phyloP scores from a whole-genome alignment of 2,329 filamentous ascomycete genomes.

The Diaporthe batatas region DNA sequence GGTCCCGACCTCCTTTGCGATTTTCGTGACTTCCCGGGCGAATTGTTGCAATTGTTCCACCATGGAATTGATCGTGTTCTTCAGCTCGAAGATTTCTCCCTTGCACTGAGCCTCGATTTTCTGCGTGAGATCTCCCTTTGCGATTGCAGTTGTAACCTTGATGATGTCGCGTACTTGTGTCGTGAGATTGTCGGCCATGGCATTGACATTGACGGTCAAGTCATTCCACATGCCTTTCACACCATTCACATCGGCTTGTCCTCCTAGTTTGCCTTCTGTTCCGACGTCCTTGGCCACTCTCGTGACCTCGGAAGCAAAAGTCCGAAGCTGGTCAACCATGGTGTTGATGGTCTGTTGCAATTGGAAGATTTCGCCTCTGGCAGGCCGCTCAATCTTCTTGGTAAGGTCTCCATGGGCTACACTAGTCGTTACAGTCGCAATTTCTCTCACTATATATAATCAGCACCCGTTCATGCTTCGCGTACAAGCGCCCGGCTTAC shows the following conservation, averaged over 20 bases:
- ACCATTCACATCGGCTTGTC: constrained; percentile 85
- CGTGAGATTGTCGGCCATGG: constrained; percentile 89
- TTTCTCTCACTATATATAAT: constrained; percentile 75
- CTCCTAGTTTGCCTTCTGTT: constrained; percentile 85
- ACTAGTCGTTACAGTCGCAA: constrained; percentile 85
- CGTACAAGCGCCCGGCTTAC: constrained; percentile 52
- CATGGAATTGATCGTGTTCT: constrained; percentile 99
- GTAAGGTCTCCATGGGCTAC: constrained; percentile 87
- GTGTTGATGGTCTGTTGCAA: constrained; percentile 90
- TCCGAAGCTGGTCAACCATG: constrained; percentile 88
- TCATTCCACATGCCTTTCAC: constrained; percentile 93
- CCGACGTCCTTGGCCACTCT: constrained; percentile 87
- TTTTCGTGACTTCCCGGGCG: constrained; percentile 95
- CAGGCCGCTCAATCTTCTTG: constrained; percentile 86
- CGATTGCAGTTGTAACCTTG: constrained; percentile 79
- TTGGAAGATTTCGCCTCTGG: constrained; percentile 84
- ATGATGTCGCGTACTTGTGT: constrained; percentile 97
- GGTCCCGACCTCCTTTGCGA: constrained; percentile 95
- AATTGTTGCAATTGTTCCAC: constrained; percentile 98
- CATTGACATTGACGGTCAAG: constrained; percentile 86
- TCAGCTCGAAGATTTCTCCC: constrained; percentile 93
- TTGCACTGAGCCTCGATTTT: constrained; percentile 94
- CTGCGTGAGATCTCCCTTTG: constrained; percentile 91
- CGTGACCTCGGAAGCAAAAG: constrained; percentile 87
- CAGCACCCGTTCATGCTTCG: neutral